phyloP scores from a whole-genome alignment of 352 stramenopile genomes.

The Pythium rishiriense region DNA sequence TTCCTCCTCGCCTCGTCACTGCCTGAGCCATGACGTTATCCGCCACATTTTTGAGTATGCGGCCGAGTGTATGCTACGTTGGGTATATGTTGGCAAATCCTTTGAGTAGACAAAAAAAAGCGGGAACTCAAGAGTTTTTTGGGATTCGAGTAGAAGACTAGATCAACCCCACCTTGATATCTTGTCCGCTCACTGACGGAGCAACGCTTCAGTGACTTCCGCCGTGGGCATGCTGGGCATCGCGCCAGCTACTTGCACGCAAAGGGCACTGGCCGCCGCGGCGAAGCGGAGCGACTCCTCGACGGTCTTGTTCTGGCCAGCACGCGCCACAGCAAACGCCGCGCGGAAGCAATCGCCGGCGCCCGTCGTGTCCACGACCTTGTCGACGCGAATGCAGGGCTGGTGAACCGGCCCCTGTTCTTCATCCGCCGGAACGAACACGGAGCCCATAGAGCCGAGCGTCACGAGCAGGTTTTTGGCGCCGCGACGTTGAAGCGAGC shows the following conservation, averaged over 20 bases:
- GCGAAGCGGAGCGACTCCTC: slow-evolving; percentile 56
- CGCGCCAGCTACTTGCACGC: slow-evolving; percentile 60
- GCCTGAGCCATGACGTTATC: slow-evolving; percentile 10
- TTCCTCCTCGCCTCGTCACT: background rate
- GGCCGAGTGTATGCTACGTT: slow-evolving; percentile 9
- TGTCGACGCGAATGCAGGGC: slow-evolving; percentile 49
- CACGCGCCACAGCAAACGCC: slow-evolving; percentile 54
- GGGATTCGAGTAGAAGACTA: no score
- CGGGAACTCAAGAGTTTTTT: no score
- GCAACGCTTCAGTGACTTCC: slow-evolving; percentile 27
- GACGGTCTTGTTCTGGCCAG: slow-evolving; percentile 48
- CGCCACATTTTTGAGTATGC: slow-evolving; percentile 18
- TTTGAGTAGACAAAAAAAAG: background rate
- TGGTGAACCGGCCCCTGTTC: slow-evolving; percentile 39
- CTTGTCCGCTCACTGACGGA: background rate
- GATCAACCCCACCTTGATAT: no score
- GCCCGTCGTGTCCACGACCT: slow-evolving; percentile 78
- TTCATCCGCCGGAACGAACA: slow-evolving; percentile 53
- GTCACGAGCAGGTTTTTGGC: slow-evolving; percentile 67
- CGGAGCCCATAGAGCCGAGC: slow-evolving; percentile 59
- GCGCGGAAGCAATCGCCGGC: slow-evolving; percentile 79
- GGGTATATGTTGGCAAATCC: slow-evolving; percentile 16
- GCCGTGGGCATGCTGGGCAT: slow-evolving; percentile 65
- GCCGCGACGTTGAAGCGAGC: slow-evolving; percentile 45
- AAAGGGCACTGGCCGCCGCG: slow-evolving; percentile 61